Base-by-base conservation (phyloP, 2,329 filamentous ascomycete genomes). In the Trichoderma sp. region DNA sequence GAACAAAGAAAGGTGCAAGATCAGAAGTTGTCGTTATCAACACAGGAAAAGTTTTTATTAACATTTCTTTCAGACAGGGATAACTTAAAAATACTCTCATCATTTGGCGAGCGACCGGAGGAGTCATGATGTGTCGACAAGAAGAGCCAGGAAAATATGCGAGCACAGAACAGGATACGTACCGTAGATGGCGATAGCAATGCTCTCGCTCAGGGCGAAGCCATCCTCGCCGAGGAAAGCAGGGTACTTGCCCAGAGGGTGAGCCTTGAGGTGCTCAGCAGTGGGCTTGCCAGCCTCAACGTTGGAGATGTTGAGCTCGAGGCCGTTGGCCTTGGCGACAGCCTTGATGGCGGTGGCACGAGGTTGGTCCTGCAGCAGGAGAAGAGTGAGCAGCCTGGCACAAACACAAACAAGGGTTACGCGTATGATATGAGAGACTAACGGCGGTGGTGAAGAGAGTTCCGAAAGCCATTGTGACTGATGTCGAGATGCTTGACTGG, bases 121-220 rank as follows among this genome's bases (percentile, higher is more conserved):
- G 21, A 57, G 63, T 39, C 51, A 51, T 62, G 76, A 51, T 24
- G 56, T 14, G 39, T 74, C 32, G 36, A 66, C 18, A 36, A 39
- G 56, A 62, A 47, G 57, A 43, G 63, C 61, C 36, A 60, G 66
- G 71, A 65, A 69, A 72, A 76, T 72, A 73, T 72, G 75, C 73
- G 51, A 74, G 73, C 32, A 34, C 21, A 14, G 8, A 53, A 28
- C 28, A 26, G 34, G 15, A 53, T 11, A 94, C 95, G 80, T 93
- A 99, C 96, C 86, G 89, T 98, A 99, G 87, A 99, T 93, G 82
- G 94, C 93, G 81, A 99, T 95, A 84, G 96, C 96, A 80, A 98
- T 95, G 85, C 84, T 88, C 91, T 99, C 96, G 75, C 89, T 91
- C 79, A 99, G 90, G 79, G 90, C 86, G 85, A 93, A 98, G 84